Conservation (phyloP, 2,329 filamentous ascomycete species). For the Pseudopithomyces maydicus region DNA sequence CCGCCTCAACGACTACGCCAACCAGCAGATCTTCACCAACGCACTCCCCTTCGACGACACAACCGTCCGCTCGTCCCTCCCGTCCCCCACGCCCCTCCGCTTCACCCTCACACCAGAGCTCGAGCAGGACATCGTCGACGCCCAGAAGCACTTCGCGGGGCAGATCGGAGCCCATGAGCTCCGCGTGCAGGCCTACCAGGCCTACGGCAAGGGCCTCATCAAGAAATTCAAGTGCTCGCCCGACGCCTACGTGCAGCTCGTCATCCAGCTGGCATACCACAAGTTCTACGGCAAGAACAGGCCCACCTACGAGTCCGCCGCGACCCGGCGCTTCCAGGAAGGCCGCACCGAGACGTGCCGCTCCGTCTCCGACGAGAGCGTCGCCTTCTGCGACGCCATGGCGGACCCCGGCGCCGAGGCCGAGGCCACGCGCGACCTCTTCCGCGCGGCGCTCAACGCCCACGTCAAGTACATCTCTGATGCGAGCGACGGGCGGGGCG, state of each 20-base stretch:
- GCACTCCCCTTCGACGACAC: constrained; percentile 88
- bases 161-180: constrained; percentile 90
- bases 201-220: constrained; percentile 96
- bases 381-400: constrained; percentile 89
- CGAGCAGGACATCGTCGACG: constrained; percentile 77
- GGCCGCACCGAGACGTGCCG: constrained; percentile 97
- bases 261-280: constrained; percentile 97
- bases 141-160: constrained; percentile 76
- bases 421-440: constrained; percentile 71
- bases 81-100: constrained; percentile 76
- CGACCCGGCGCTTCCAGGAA: constrained; percentile 92
- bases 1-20: constrained; percentile 92
- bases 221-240: constrained; percentile 99
- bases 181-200: constrained; percentile 92
- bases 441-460: constrained; percentile 79
- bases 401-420: constrained; percentile 68
- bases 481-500: constrained; percentile 88
- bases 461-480: constrained; percentile 91
- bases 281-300: constrained; percentile 99
- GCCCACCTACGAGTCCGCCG: constrained; percentile 95
- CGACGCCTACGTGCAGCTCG: constrained; percentile 97
- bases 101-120: constrained; percentile 80
- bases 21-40: constrained; percentile 89
- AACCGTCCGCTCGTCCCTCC: constrained; percentile 77
- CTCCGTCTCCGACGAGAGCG: constrained; percentile 85